phyloP scores from a whole-genome alignment of 306 rosid genomes.

The Lupinus albus region DNA sequence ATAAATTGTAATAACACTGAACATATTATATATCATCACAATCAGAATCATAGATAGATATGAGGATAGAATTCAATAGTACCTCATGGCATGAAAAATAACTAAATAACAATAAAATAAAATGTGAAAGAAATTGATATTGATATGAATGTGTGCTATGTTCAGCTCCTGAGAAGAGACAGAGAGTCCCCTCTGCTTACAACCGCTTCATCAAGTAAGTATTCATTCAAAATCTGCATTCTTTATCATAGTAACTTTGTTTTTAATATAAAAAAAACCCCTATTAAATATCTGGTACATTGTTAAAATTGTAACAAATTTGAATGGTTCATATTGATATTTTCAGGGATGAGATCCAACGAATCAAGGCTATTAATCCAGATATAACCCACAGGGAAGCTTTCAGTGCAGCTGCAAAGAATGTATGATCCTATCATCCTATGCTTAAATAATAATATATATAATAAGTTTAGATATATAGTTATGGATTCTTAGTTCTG shows the following conservation, averaged over 20 bases:
- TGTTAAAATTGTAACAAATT: slow-evolving; percentile 36
- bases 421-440: slow-evolving; percentile 52
- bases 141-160: slow-evolving; percentile 42
- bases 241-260: not conserved
- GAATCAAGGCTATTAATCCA: slow-evolving; percentile 96
- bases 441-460: not conserved
- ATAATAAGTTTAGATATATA: too few species aligned
- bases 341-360: slow-evolving; percentile 97
- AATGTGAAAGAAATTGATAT: slow-evolving; percentile 34
- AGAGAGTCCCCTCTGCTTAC: slow-evolving; percentile 99
- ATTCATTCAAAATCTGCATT: not conserved
- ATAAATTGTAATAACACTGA: not conserved
- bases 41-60: slow-evolving; percentile 33
- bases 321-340: slow-evolving; percentile 28
- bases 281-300: slow-evolving; percentile 7
- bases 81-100: slow-evolving; percentile 25
- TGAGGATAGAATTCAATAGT: slow-evolving; percentile 34
- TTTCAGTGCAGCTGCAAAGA: slow-evolving; percentile 99
- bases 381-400: slow-evolving; percentile 98
- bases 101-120: not conserved
- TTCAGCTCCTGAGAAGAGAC: slow-evolving; percentile 99
- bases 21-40: slow-evolving; percentile 20
- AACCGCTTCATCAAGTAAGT: slow-evolving; percentile 97
- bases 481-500: too few species aligned
- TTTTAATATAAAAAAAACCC: not conserved